A percentile compares a stretch with the other conserved stretches of the same genome.
Evolutionary conservation across 2,329 filamentous ascomycete genomes (phyloP).

Genomic region (Xylaria sp.): DNA sequence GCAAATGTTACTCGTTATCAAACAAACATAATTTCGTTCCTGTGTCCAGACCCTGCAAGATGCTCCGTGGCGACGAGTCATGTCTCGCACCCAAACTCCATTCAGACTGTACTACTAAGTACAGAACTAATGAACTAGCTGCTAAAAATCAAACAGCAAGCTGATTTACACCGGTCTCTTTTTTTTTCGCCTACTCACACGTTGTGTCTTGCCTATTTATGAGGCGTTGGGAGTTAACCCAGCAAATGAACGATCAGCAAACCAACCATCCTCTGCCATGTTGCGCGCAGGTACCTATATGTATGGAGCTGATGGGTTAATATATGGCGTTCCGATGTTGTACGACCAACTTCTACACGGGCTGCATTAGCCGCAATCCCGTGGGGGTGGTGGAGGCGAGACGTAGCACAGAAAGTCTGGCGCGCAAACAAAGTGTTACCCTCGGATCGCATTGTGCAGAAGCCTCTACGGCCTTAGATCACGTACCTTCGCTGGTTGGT

Average conservation of each 20-base stretch:
- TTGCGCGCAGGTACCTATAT: neutral
- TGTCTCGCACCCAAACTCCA: conserved; percentile 31
- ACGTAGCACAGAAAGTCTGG: conserved; percentile 15
- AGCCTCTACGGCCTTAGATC: neutral
- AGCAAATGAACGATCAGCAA: neutral
- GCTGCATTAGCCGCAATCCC: conserved; percentile 17
- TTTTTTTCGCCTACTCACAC: neutral
- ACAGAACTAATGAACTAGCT: neutral
- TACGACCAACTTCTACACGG: conserved; percentile 9
- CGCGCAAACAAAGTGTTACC: conserved; percentile 5
- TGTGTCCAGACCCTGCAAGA: neutral
- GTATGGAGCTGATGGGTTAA: neutral
- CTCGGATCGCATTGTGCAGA: neutral
- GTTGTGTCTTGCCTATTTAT: neutral
- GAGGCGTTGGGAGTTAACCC: neutral
- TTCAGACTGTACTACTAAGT: conserved; percentile 9
- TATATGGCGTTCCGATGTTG: conserved; percentile 14
- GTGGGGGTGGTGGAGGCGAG: conserved; percentile 15
- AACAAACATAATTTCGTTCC: conserved; percentile 1
- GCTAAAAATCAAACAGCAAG: neutral
- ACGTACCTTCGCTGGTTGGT: neutral
- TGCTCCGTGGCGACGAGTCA: conserved; percentile 30
- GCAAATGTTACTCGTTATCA: neutral
- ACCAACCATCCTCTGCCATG: neutral
- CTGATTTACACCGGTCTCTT: neutral